Evolutionary conservation across 257 asterid genomes (phyloP).

Genomic region (Nicotiana undulata): DNA sequence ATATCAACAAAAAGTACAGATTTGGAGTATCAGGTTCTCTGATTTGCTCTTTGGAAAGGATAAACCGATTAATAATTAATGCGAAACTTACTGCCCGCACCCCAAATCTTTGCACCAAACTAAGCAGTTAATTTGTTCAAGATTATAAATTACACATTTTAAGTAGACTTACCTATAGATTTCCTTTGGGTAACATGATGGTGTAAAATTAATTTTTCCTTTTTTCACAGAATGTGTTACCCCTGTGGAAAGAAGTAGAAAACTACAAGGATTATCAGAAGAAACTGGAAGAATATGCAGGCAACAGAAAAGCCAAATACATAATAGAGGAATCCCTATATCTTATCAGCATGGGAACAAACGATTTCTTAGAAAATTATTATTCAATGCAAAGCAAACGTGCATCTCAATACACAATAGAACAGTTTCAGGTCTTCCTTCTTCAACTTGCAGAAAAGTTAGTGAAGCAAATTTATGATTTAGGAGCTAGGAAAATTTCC

Average conservation of each 20-base stretch:
- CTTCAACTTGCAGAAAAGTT: slow-evolving; percentile 47
- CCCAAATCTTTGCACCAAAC: too few species aligned
- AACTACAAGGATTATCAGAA: slow-evolving; percentile 65
- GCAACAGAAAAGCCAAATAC: slow-evolving; percentile 32
- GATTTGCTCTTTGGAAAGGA: too few species aligned
- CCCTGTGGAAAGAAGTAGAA: slow-evolving; percentile 79
- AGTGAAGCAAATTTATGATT: slow-evolving; percentile 34
- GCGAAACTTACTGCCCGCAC: too few species aligned
- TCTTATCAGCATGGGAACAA: slow-evolving; percentile 74
- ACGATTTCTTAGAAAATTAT: slow-evolving; percentile 88
- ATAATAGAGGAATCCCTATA: slow-evolving; percentile 56
- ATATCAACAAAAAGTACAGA: too few species aligned
- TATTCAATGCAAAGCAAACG: slow-evolving; percentile 45
- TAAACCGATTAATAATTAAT: too few species aligned
- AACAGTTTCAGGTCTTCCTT: slow-evolving; percentile 48
- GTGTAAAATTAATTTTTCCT: too few species aligned
- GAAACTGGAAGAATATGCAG: slow-evolving; percentile 43
- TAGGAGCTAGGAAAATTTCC: slow-evolving; percentile 73
- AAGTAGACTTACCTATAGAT: too few species aligned
- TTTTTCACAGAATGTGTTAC: slow-evolving; percentile 61
- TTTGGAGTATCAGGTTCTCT: too few species aligned
- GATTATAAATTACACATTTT: too few species aligned
- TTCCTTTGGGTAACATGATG: too few species aligned
- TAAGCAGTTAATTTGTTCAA: too few species aligned
- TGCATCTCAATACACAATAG: slow-evolving; percentile 39